Evolutionary conservation across 768 basidiomycete genomes (phyloP), one percentile per base, ranked within the genome.

Genomic region (Scleroderma bovista): DNA sequence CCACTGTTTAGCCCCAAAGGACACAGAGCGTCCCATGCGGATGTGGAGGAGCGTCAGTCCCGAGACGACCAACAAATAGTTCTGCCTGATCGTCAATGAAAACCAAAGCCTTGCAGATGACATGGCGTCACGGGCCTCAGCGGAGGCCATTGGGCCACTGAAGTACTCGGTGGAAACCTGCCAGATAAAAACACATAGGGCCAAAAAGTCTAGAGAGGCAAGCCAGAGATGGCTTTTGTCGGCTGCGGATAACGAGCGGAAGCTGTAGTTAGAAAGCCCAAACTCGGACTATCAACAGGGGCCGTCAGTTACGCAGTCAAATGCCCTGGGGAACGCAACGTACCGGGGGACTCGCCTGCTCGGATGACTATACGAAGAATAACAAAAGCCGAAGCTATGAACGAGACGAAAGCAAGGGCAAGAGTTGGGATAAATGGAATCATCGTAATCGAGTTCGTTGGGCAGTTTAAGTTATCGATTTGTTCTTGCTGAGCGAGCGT

Each of bases 151-250:
- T 10, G 77, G 67, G 26, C 76, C 74, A 47, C 73, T 73, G 19
- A 69, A 61, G 51, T 75, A 73, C 60, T 88, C 82, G 33, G 53
- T 66, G 51, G 83, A 65, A 16, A 73, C 73, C 57, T 89, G 78
- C 85, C 86, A 88, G 41, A 82, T 61, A 62, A 88, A 86, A 19
- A 82, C 62, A 26, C 65, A 68, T 32, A 88, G 72, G 12, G 84
- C 79, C 39, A 84, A 45, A 26, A 88, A 58, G 58, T 89, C 87
- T 41, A 84, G 75, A 23, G 73, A 67, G 51, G 86, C 82, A 44
- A 89, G 71, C 85, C 86, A 89, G 42, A 88, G 58, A 61, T 87
- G 84, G 52, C 75, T 76, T 69, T 86, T 84, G 65, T 87, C 81
- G 46, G 81, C 79, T 33, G 77, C 69, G 34, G 86, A 82, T 52